These are phyloP conservation scores for Vitis riparia DNA, from an alignment of 164 flowering plant species.

Conservation along the genomic window DNA sequence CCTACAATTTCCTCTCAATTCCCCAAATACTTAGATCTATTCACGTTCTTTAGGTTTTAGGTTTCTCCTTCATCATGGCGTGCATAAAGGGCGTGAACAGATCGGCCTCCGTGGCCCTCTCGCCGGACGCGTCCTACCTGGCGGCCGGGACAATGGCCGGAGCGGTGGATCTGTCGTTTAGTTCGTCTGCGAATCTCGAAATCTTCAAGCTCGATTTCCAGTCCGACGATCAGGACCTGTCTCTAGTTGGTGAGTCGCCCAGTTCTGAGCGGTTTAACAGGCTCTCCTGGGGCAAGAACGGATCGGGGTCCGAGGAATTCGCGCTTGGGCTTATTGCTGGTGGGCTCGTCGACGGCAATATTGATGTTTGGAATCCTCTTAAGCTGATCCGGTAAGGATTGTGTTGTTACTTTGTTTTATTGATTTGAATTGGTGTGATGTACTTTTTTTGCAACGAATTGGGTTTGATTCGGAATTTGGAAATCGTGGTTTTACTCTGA, in stretches of 20 bases:
- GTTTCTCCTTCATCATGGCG: conserved; percentile 59
- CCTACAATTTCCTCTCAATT: too few relatives aligned
- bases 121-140: conserved; percentile 87
- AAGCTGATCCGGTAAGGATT: conserved; percentile 56
- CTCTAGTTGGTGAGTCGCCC: conserved; percentile 52
- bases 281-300: conserved; percentile 75
- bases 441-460: conserved; percentile 2
- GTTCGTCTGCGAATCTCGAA: conserved; percentile 85
- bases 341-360: conserved; percentile 84
- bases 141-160: conserved; percentile 99
- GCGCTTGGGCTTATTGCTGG: conserved; percentile 86
- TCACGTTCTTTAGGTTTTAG: too few relatives aligned
- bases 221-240: conserved; percentile 74
- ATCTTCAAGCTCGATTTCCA: conserved; percentile 88
- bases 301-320: conserved; percentile 62
- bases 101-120: conserved; percentile 85
- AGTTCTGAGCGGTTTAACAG: conserved; percentile 88
- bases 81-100: conserved; percentile 70
- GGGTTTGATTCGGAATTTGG: neutral
- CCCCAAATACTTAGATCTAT: too few relatives aligned
- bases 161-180: conserved; percentile 89
- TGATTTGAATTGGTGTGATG: neutral
- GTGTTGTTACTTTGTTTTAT: neutral
- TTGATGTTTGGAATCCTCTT: conserved; percentile 87
- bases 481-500: too few relatives aligned